phyloP scores from a whole-genome alignment of 140 eudicot genomes.

The Flaveria floridana region DNA sequence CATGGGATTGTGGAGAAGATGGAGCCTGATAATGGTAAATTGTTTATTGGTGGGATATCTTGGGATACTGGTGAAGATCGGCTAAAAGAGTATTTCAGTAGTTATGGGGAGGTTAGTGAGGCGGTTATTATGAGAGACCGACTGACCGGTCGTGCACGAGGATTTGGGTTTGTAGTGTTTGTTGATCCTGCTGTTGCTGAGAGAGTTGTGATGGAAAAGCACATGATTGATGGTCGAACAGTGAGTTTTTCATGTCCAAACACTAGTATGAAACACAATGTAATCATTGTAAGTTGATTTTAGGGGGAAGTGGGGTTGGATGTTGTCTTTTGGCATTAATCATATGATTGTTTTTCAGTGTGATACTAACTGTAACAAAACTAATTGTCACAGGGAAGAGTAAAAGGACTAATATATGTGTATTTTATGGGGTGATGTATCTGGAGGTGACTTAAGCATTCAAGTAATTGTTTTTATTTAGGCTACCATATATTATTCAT shows the following conservation, averaged over 20 bases:
- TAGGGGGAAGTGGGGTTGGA: not conserved
- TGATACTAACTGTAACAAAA: not conserved
- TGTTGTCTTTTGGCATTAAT: not conserved
- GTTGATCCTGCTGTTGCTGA: slow-evolving; percentile 78
- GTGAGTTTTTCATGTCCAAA: slow-evolving; percentile 44
- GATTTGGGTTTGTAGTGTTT: slow-evolving; percentile 85
- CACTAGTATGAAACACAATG: slow-evolving; percentile 17
- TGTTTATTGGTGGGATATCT: slow-evolving; percentile 85
- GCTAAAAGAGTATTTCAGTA: slow-evolving; percentile 62
- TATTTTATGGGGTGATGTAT: not conserved
- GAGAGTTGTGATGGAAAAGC: slow-evolving; percentile 76
- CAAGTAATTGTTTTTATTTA: too few species aligned
- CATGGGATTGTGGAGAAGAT: slow-evolving; percentile 46
- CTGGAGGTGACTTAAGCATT: not conserved
- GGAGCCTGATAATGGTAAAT: slow-evolving; percentile 72
- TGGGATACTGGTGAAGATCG: slow-evolving; percentile 92
- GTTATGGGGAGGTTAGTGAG: slow-evolving; percentile 70
- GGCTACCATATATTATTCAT: not conserved
- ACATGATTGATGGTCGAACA: slow-evolving; percentile 80
- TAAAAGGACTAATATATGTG: not conserved
- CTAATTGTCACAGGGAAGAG: not conserved
- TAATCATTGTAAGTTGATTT: not conserved
- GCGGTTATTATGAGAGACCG: slow-evolving; percentile 89
- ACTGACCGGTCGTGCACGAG: slow-evolving; percentile 81
- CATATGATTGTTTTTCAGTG: not conserved